Evolutionary conservation across 306 rosid species (phyloP).

Genomic region (Corylus avellana): DNA sequence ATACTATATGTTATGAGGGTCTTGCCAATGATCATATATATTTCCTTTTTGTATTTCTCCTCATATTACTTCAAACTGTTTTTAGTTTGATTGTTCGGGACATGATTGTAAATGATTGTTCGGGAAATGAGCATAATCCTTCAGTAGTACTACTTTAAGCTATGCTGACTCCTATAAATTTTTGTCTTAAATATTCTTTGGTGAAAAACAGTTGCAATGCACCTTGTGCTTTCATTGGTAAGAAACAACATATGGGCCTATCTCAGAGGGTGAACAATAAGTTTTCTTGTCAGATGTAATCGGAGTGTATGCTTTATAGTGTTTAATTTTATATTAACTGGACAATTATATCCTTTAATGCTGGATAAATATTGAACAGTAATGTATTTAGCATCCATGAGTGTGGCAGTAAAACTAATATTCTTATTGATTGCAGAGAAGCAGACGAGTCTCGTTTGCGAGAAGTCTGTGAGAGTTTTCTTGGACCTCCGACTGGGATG

Average conservation of each 20-base stretch:
- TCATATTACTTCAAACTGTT: background rate
- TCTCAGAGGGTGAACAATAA: background rate
- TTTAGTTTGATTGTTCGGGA: background rate
- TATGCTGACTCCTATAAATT: background rate
- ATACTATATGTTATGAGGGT: background rate
- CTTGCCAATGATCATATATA: background rate
- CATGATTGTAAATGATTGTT: background rate
- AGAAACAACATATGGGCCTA: background rate
- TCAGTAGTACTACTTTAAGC: background rate
- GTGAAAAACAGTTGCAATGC: background rate
- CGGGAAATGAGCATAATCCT: background rate
- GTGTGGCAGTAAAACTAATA: background rate
- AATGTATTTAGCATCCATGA: background rate
- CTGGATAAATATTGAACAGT: background rate
- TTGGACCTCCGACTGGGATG: constrained; percentile 99
- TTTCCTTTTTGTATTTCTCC: background rate
- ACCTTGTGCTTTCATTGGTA: background rate
- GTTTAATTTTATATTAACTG: background rate
- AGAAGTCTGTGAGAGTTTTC: constrained; percentile 93
- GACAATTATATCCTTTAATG: background rate
- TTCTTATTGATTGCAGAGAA: constrained; percentile 67
- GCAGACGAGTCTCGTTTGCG: constrained; percentile 94
- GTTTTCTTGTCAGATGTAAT: background rate
- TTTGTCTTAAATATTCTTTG: background rate
- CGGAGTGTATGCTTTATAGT: background rate